Evolutionary conservation across 202 grass and related monocot genomes (phyloP), one percentile per base, ranked within the genome.

Genomic region (Carex arenaria): DNA sequence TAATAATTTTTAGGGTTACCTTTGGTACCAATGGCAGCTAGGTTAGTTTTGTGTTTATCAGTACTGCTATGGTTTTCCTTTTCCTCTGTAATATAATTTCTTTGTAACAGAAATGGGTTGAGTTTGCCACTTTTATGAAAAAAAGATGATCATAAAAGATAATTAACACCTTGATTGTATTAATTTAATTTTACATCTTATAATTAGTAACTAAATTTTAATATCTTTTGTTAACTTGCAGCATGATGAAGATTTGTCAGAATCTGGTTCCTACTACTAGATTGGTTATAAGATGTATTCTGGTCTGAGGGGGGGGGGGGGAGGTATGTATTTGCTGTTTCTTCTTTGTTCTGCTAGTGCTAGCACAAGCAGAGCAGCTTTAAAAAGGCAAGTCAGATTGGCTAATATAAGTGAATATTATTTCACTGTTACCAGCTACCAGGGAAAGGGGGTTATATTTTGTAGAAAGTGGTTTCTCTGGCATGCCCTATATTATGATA

Each of bases 321-420:
- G 10, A 19, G 32, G 56, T 55, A 20, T 55, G 47, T 10, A 26
- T 76, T 76, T 56, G 49, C 28, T 76, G 49, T 76, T 76, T 31
- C 51, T 55, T 55, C 51, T 53, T 79, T 61, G 83, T 65, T 85
- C 63, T 85, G 54, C 26, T 80, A 78, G 26, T 85, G 34, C 28
- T 28, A 72, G 20, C 23, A 76, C 64, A 32, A 80, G 57, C 74
- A 71, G 54, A 42, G 28, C 26, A 57, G 26, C 19, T 43, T 75
- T 77, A 51, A 73, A 73, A 52, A 81, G 78, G 85, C 78, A 86
- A 81, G 78, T 86, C 66, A 2, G 70, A 73, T 86, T 86, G 85
- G 78, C 78, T 86, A 86, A 75, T 81, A 14, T 62, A 82, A 53
- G 28, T 56, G 28, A 56, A 36, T 17, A 55, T 10, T 17, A 76